Base-by-base conservation (phyloP, 1,139 yeast genomes). In the Saccharomyces uvarum region DNA sequence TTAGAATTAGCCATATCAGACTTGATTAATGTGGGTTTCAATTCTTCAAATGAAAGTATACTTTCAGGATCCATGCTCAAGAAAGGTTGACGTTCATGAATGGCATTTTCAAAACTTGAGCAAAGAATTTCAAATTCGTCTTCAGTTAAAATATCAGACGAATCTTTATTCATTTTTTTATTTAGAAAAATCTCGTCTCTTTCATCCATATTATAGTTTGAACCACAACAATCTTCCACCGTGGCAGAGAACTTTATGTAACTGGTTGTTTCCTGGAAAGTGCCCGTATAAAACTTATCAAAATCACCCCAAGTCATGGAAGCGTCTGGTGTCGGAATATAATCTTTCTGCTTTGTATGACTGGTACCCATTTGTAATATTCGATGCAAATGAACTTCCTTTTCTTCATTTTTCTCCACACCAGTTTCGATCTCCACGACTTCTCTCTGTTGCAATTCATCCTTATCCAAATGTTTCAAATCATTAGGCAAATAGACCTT, bases 321-420 rank as follows among this genome's bases (percentile, higher is more conserved):
- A 1, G 99, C 98, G 75, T 90, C 96, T 0, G 99, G 99, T 0
- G 99, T 93, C 1, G 99, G 99, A 64, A 93, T 95, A 69, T 87
- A 93, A 27, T 88, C 86, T 56, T 83, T 82, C 52, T 80, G 78
- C 47, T 64, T 65, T 8, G 67, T 60, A 31, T 68, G 66, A 21
- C 70, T 70, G 26, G 54, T 51, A 7, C 70, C 68, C 53, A 65
- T 67, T 57, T 69, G 70, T 56, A 73, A 60, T 48, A 93, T 97
- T 59, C 88, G 91, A 70, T 91, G 96, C 60, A 93, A 78, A 79
- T 93, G 99, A 53, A 88, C 96, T 72, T 93, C 99, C 68, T 89
- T 96, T 72, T 93, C 99, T 71, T 93, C 99, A 63, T 89, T 90
- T 70, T 95, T 93, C 69, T 93, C 99, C 51, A 93, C 99, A 71